Percentiles rank a stretch among this genome's conserved stretches.
Evolutionary conservation across 2,329 filamentous ascomycete species (phyloP).

Genomic region (Xylogone sp.): DNA sequence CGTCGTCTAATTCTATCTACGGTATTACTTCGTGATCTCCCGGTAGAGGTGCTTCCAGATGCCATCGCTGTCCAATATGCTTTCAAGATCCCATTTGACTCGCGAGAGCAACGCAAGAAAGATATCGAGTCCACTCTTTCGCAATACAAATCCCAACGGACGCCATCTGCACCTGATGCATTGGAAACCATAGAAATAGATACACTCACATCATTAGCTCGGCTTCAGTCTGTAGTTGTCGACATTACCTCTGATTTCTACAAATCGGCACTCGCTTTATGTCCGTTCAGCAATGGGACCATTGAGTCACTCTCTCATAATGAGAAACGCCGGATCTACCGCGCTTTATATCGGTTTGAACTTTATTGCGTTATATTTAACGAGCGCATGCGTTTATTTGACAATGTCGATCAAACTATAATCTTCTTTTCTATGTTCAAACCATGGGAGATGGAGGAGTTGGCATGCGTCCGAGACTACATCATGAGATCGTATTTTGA

Average conservation of each 20-base stretch:
- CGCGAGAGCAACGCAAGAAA: background rate
- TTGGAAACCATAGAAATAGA: constrained; percentile 1
- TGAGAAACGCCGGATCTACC: constrained; percentile 7
- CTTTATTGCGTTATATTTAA: constrained; percentile 2
- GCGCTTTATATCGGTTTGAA: constrained; percentile 6
- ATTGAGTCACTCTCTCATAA: background rate
- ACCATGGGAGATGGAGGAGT: constrained; percentile 8
- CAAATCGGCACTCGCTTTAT: background rate
- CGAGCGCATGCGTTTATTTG: background rate
- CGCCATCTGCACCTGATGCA: background rate
- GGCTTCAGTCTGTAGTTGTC: background rate
- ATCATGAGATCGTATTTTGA: background rate
- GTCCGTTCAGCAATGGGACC: constrained; percentile 3
- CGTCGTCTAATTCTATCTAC: constrained; percentile 1
- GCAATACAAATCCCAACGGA: constrained; percentile 2
- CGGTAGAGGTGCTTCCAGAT: background rate
- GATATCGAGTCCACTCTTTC: constrained; percentile 2
- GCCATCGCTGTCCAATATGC: constrained; percentile 1
- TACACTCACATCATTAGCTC: constrained; percentile 4
- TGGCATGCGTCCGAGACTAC: constrained; percentile 7
- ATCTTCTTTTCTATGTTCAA: constrained; percentile 6
- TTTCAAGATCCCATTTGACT: background rate
- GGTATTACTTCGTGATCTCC: constrained; percentile 3
- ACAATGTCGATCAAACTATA: background rate
- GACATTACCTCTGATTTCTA: constrained; percentile 6